Conservation (phyloP, 306 rosid species). For the Lupinus albus region DNA sequence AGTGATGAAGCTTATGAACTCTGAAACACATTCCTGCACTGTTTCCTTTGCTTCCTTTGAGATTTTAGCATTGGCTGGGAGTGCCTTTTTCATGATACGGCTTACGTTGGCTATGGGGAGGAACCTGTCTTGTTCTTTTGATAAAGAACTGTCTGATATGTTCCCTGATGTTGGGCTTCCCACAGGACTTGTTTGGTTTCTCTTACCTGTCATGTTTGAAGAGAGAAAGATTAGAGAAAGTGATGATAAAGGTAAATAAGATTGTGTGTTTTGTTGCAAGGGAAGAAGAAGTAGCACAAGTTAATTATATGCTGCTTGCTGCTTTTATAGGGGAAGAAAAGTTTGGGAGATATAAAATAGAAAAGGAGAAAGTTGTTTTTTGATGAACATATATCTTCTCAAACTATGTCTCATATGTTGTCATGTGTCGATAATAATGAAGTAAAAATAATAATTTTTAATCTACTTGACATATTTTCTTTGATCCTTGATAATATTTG, state of each 20-base stretch:
- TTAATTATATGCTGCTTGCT: conserved; percentile 32
- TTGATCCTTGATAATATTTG: no score
- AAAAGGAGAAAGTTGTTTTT: conserved; percentile 43
- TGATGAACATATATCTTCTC: no score
- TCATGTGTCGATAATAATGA: no score
- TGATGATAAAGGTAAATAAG: conserved; percentile 30
- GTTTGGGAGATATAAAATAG: conserved; percentile 21
- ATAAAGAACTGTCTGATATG: conserved; percentile 59
- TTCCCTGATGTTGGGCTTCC: conserved; percentile 78
- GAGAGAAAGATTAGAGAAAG: conserved; percentile 16
- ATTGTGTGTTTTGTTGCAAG: conserved; percentile 26
- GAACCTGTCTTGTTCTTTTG: conserved; percentile 80
- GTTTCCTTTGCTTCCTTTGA: conserved; percentile 88
- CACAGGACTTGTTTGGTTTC: conserved; percentile 58
- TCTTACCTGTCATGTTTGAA: conserved; percentile 59
- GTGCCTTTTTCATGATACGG: conserved; percentile 83
- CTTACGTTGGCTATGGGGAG: conserved; percentile 90
- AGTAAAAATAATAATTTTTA: no score
- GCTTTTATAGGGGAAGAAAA: conserved; percentile 40
- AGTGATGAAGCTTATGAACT: conserved; percentile 89
- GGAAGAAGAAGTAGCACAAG: conserved; percentile 1
- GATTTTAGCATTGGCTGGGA: conserved; percentile 80
- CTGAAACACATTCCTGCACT: conserved; percentile 85
- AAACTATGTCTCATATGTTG: no score
- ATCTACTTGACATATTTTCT: no score